Base-by-base conservation (phyloP, 169 alveolate species). In the Plasmodium relictum region DNA sequence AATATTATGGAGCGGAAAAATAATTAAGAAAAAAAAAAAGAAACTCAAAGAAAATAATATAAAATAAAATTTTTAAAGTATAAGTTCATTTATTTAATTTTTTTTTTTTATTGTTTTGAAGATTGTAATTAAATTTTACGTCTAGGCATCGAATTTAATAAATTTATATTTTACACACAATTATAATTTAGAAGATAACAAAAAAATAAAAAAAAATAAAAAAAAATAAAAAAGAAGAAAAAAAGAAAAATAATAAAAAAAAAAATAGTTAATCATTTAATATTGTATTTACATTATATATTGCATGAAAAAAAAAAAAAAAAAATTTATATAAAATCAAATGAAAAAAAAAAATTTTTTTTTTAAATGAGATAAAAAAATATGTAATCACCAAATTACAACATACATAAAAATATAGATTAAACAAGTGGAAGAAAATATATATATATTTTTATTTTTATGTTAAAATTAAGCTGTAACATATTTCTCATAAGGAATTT, bases 71-170 rank as follows among this genome's bases (percentile, higher is more conserved):
- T 31, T 31, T 31, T 31, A 31, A 31, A 31, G 3, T 31, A 31
- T 31, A 31, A 2, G 3, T 31, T 3, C 39, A 31, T 31, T 31
- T 3, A 1, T 2, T 31, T 31, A 2, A 31, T 20, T 41, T 22
- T 65, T 65, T 18, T 65, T 65, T 31, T 10, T 41, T 52, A 14
- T 12, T 52, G n/a, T 70, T 63, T n/a, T n/a, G n/a, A 70, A 70
- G 39, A 48, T 70, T 70, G 66, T 70, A 65, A 65, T 65, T 65
- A 65, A 65, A 26, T 12, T 65, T 65, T 45, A 52, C 41, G 73
- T 65, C 73, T 52, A 65, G 8, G 42, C 6, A 31, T 65, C 18
- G 6, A 65, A 65, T 4, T 31, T 31, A 3, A 31, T 31, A 31
- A 2, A 31, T 31, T 31, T 31, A 31, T 48, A 14, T 10, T 48